These are phyloP conservation scores for Oryza coarctata DNA, from an alignment of 176 grass and related monocot species.

Conservation along the genomic window DNA sequence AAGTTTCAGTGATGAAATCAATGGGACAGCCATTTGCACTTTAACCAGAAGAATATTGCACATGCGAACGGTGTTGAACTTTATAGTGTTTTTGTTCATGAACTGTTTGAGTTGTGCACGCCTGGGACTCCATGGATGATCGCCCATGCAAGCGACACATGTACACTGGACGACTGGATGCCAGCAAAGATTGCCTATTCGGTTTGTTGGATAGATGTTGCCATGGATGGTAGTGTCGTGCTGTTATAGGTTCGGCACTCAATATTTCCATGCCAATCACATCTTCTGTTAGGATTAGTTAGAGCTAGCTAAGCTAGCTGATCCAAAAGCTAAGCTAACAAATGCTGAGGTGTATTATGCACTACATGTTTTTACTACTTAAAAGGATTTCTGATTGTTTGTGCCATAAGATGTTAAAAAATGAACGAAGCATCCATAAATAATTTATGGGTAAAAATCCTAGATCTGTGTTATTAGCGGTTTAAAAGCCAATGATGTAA, in stretches of 20 bases:
- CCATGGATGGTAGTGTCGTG: neutral
- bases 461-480: too few relatives aligned
- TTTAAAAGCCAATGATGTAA: too few relatives aligned
- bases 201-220: neutral
- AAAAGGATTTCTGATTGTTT: too few relatives aligned
- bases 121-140: neutral
- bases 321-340: neutral
- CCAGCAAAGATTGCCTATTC: neutral
- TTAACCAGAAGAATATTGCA: neutral
- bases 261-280: neutral
- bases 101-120: constrained; percentile 16
- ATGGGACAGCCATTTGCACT: neutral
- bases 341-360: neutral
- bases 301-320: neutral
- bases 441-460: too few relatives aligned
- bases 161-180: too few relatives aligned
- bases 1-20: neutral
- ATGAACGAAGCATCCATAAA: too few relatives aligned
- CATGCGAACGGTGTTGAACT: constrained; percentile 5
- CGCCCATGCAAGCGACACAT: neutral
- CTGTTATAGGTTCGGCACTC: neutral
- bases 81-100: neutral
- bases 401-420: too few relatives aligned
- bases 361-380: neutral
- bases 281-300: neutral